Base-by-base conservation (phyloP, 2,329 filamentous ascomycete genomes). In the Domatiomyces catenatus region DNA sequence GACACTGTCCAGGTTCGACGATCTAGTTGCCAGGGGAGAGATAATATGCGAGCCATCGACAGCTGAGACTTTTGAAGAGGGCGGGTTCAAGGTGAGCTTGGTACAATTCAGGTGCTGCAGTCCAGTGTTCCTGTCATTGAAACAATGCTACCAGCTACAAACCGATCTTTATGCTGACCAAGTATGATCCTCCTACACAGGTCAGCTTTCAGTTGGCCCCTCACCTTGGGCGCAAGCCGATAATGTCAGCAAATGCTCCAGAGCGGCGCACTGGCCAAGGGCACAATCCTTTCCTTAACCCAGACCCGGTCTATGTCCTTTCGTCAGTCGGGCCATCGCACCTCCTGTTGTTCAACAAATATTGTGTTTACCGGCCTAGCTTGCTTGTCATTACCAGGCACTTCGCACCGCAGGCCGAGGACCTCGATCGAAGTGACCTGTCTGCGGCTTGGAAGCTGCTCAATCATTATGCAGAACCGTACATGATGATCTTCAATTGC, bases 401-500 rank as follows among this genome's bases (percentile, higher is more conserved):
- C 1, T 70, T 67, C 51, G 61, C 60, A 1, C 61, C 60, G 5
- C 67, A 70, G 54, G 63, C 60, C 1, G 65, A 69, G 24, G 61
- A 64, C 19, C 61, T 72, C n/a, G 63, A 66, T 42, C 48, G 51
- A 8, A 42, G 46, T 26, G 69, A 71, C 58, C 52, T 69, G 43
- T 54, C 59, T 5, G 64, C 68, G 1, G 59, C 63, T 8, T 68
- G 67, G 66, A 58, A 60, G n/a, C 60, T 67, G 5, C 58, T 71
- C 50, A 48, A 51, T 15, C 52, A 56, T 12, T 55, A 67, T 26
- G 42, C 53, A 45, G 50, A 54, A 2, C 51, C 53, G 20, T 63
- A 64, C 24, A 64, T 72, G 59, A 60, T 67, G 47, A 67, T 73
- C 36, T 72, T 67, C 58, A 72, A 72, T 54, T 71, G 69, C 48